Evolutionary conservation across 75 land plant species (phyloP).

Genomic region (Cryptomeria japonica): DNA sequence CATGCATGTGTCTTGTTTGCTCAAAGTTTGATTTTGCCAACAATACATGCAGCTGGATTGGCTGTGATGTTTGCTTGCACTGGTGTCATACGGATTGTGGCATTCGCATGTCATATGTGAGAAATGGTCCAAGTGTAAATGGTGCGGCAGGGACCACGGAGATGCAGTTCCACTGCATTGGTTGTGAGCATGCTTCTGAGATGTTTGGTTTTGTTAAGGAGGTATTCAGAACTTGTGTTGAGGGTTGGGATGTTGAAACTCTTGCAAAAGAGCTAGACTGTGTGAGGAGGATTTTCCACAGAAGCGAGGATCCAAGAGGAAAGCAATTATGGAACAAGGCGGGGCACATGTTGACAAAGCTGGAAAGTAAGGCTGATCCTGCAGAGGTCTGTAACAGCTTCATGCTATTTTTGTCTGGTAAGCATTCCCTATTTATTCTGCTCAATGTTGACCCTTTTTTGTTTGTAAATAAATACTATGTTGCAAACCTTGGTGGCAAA

Average conservation of each 20-base stretch:
- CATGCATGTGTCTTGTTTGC: constrained; percentile 95
- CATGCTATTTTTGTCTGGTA: constrained; percentile 55
- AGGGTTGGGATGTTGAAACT: constrained; percentile 63
- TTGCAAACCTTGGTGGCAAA: not conserved
- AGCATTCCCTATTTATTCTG: constrained; percentile 4
- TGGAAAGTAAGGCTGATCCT: constrained; percentile 38
- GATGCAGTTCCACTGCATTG: constrained; percentile 79
- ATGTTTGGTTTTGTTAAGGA: constrained; percentile 91
- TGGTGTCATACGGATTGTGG: constrained; percentile 90
- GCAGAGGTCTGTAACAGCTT: constrained; percentile 42
- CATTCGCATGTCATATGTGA: constrained; percentile 51
- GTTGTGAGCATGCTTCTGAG: constrained; percentile 78
- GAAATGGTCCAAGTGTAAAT: constrained; percentile 42
- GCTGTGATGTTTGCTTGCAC: constrained; percentile 83
- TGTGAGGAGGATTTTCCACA: constrained; percentile 65
- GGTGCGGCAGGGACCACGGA: constrained; percentile 40
- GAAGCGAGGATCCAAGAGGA: constrained; percentile 67
- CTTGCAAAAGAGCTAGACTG: constrained; percentile 67
- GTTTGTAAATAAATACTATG: not conserved
- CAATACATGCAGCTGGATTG: constrained; percentile 91
- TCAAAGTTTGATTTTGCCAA: constrained; percentile 74
- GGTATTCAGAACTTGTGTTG: constrained; percentile 65
- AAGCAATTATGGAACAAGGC: constrained; percentile 48
- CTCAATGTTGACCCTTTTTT: not conserved
- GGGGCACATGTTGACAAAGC: constrained; percentile 38